These are phyloP conservation scores for Hyphopichia pseudoburtonii DNA, from an alignment of 1,139 yeast species.

Conservation along the genomic window DNA sequence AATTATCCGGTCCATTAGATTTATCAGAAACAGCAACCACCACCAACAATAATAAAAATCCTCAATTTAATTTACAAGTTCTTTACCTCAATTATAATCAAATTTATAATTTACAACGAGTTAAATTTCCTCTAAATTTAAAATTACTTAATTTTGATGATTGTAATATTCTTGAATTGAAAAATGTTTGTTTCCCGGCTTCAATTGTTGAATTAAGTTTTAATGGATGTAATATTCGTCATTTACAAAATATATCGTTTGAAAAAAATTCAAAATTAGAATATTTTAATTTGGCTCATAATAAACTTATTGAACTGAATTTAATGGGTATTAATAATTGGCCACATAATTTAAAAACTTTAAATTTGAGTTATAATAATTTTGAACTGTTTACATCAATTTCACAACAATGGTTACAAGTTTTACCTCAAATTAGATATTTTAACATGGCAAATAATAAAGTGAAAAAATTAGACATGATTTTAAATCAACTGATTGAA, in stretches of 20 bases:
- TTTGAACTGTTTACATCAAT: conserved; percentile 6
- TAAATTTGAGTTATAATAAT: conserved; percentile 12
- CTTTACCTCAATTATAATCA: conserved; percentile 20
- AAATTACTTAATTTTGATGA: conserved; percentile 22
- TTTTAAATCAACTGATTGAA: conserved; percentile 9
- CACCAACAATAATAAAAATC: conserved; percentile 14
- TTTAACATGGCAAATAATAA: conserved; percentile 15
- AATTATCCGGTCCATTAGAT: conserved; percentile 14
- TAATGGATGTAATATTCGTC: conserved; percentile 18
- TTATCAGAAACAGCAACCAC: too few relatives aligned
- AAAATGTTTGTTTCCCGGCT: conserved; percentile 12
- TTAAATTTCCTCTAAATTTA: conserved; percentile 17
- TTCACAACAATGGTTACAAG: conserved; percentile 8
- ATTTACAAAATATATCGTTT: conserved; percentile 14
- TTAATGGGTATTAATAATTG: conserved; percentile 6
- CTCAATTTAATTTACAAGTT: conserved; percentile 14
- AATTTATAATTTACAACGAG: conserved; percentile 12
- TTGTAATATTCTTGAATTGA: conserved; percentile 13
- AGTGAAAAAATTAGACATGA: conserved; percentile 8
- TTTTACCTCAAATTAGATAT: conserved; percentile 9
- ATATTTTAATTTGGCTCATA: conserved; percentile 15
- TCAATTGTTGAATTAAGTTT: conserved; percentile 20
- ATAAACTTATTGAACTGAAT: conserved; percentile 10
- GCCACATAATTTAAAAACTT: conserved; percentile 11
- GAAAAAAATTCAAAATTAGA: conserved; percentile 11